Base-by-base conservation (phyloP, 169 alveolate species). In the Plasmodium berghei region DNA sequence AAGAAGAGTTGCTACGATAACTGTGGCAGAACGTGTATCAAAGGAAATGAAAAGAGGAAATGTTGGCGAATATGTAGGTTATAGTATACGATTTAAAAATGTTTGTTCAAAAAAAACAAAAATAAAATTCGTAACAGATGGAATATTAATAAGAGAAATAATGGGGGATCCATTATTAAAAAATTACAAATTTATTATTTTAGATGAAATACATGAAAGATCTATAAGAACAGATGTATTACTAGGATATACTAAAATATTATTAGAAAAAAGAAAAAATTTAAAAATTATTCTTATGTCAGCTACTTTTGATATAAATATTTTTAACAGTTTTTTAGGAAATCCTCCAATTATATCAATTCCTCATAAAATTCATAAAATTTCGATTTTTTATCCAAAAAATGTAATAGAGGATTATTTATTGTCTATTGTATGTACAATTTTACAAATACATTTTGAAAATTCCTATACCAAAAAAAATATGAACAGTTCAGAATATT, bases 161-260 rank as follows among this genome's bases (percentile, higher is more conserved):
- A 93, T 96, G 54, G 83, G 94, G 24, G 97, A 96, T 61, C 92
- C 90, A 5, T 77, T 92, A 20, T 94, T 97, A 73, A 87, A 93
- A 52, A 92, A 94, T 75, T 98, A 96, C 87, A 94, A 96, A 24
- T 96, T 95, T 24, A 92, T 98, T 14, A 94, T 98, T 9, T 87
- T 98, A 14, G 99, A 98, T 93, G 99, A 98, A 90, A 98, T 97
- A n/a, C 99, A 98, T 87, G 99, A 98, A 80, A 94, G 99, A 85
- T 95, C 99, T 49, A 93, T 97, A 4, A 96, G 98, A 72, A 94
- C 98, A 9, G 99, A 98, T 89, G 96, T 97, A 34, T 92, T 98
- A 40, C 87, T 97, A 90, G 98, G 98, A 22, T 90, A 97, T 59
- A 89, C 97, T 10, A 96, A 96, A 70, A 80, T 94, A 71, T 83